A percentile compares a stretch with the other conserved stretches of the same genome.
phyloP scores from a whole-genome alignment of 176 grass and related monocot genomes.

The Carex kokanica region DNA sequence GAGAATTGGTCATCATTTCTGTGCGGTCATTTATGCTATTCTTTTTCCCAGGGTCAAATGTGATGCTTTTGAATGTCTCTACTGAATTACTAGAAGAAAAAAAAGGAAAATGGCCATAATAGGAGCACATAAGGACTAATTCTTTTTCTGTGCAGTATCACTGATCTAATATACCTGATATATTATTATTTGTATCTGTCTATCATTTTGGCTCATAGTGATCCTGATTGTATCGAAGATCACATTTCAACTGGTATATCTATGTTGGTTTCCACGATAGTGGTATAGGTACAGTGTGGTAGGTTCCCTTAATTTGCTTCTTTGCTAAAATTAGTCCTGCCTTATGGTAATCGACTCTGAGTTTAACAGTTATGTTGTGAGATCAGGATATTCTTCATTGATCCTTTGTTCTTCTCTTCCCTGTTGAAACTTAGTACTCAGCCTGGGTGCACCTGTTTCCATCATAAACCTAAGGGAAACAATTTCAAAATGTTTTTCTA shows the following conservation, averaged over 20 bases:
- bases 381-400: not conserved
- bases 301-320: not conserved
- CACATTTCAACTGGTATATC: not conserved
- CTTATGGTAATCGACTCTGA: not conserved
- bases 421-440: not conserved
- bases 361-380: not conserved
- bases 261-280: not conserved
- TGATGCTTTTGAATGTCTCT: not conserved
- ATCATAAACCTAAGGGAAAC: not conserved
- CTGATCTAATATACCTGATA: not conserved
- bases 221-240: not conserved
- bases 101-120: not conserved
- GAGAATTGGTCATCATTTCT: not conserved
- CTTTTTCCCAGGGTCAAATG: not conserved
- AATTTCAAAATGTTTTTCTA: not conserved
- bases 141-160: not conserved
- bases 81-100: not conserved
- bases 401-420: not conserved
- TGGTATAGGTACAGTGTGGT: not conserved
- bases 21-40: not conserved
- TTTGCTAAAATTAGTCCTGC: not conserved
- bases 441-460: not conserved
- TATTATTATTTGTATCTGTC: not conserved
- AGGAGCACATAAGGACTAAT: not conserved
- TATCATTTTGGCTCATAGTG: not conserved